Base-by-base conservation (phyloP, 805 yeast species). In the Wickerhamomyces xylosicus region DNA sequence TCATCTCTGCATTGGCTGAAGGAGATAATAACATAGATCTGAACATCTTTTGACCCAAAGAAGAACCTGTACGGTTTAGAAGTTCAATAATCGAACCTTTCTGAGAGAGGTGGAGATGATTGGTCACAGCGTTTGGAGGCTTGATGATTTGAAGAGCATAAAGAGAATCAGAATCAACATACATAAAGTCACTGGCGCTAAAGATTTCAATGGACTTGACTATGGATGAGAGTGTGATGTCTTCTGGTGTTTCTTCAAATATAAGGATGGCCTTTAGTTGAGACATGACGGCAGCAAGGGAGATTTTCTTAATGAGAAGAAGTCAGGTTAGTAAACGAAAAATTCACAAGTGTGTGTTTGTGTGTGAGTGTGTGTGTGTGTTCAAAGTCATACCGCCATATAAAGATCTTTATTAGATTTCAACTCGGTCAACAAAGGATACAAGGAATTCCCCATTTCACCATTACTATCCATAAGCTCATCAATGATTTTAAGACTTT, bases 1-100 rank as follows among this genome's bases (percentile, higher is more conserved):
- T 59, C 6, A 40, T 19, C 1, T 45, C 42, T 1, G 45, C 38
- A n/a, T 57, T 49, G 1, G 54, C 44, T 3, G 62, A 41, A 0
- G 73, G 73, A 14, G 60, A 48, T 3, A 48, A 27, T 10, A 69
- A 45, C 64, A 66, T 64, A 1, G 54, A 43, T 11, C 42, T 48
- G n/a, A 69, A 36, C 2, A 56, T 44, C 19, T 49, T 45, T 21
- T 43, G 46, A 0, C 71, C 66, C 11, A 52, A 39, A 9, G 49
- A 50, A 0, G 69, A 52, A 2, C 44, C 20, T 2, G 62, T 56
- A 17, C 38, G 42, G 36, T 50, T 46, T 14, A 61, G 19, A 6
- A 57, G 17, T 32, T 53, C 43, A 32, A 48, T 46, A 3, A 52
- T 43, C 8, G 46, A 47, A 6, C 15, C 38, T 31, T 36, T 43